phyloP scores from a whole-genome alignment of 2,329 filamentous ascomycete species.

The Cryphonectria nitschkei region DNA sequence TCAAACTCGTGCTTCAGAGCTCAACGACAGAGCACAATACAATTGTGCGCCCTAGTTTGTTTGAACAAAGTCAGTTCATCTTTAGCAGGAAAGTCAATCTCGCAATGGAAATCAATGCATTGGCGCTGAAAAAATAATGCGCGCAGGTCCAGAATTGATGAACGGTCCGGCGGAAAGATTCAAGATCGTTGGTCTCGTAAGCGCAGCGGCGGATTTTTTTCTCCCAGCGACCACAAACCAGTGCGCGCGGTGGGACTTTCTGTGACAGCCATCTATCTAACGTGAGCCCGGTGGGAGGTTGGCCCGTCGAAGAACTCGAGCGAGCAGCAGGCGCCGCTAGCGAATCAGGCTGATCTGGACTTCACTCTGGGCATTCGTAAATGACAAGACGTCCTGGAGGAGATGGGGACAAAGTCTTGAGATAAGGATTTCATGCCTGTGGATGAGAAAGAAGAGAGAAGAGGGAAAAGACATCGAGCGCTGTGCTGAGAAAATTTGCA shows the following conservation, averaged over 20 bases:
- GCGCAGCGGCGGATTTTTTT: slow-evolving; percentile 9
- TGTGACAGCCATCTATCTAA: slow-evolving; percentile 98
- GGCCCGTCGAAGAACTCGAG: slow-evolving; percentile 33
- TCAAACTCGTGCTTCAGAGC: not conserved
- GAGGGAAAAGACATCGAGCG: slow-evolving; percentile 39
- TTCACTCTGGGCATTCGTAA: slow-evolving; percentile 84
- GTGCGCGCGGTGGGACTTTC: slow-evolving; percentile 34
- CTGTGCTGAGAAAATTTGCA: slow-evolving; percentile 33
- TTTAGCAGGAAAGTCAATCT: slow-evolving; percentile 2
- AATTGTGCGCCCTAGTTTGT: slow-evolving; percentile 18
- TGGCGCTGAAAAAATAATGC: slow-evolving; percentile 11
- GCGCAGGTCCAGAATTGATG: slow-evolving; percentile 11
- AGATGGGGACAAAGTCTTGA: slow-evolving; percentile 68
- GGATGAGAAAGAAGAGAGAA: slow-evolving; percentile 43
- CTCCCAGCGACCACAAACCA: slow-evolving; percentile 8
- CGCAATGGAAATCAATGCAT: slow-evolving; percentile 12
- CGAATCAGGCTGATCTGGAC: slow-evolving; percentile 80
- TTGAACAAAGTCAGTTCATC: slow-evolving; percentile 18
- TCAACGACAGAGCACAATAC: slow-evolving; percentile 1
- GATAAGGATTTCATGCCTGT: slow-evolving; percentile 90
- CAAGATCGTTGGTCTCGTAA: slow-evolving; percentile 18
- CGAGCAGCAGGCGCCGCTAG: slow-evolving; percentile 83
- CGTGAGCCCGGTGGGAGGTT: slow-evolving; percentile 71
- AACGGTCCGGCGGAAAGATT: slow-evolving; percentile 4
- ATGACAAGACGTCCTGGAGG: slow-evolving; percentile 86